These are phyloP conservation scores for Alternaria burnsii DNA, from an alignment of 2,329 filamentous ascomycete species.

Conservation along the genomic window DNA sequence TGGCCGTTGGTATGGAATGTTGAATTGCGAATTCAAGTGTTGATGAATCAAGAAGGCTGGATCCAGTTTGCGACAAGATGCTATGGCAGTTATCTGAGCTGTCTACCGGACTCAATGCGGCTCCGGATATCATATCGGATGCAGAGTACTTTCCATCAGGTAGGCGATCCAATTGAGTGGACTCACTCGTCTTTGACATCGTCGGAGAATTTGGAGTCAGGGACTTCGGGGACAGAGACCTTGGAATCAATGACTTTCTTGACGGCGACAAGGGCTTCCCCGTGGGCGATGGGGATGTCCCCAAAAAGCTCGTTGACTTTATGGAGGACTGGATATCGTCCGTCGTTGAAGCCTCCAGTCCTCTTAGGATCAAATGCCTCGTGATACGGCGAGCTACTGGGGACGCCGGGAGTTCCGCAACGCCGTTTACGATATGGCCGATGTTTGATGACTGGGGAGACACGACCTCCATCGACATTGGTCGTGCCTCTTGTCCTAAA, in stretches of 20 bases:
- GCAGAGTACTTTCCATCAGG: background rate
- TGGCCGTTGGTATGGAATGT: slow-evolving; percentile 42
- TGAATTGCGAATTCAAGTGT: slow-evolving; percentile 42
- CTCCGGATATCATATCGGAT: background rate
- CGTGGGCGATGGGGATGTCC: background rate
- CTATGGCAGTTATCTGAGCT: slow-evolving; percentile 26
- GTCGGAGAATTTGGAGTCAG: background rate
- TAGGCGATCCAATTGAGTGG: slow-evolving; percentile 1
- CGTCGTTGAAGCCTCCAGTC: slow-evolving; percentile 38
- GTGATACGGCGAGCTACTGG: slow-evolving; percentile 46
- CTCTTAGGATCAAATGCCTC: slow-evolving; percentile 41
- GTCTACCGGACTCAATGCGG: slow-evolving; percentile 2
- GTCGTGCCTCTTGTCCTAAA: slow-evolving; percentile 5
- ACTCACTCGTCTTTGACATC: slow-evolving; percentile 1
- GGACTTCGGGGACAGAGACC: background rate
- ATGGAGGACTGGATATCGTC: slow-evolving; percentile 30
- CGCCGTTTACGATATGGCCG: background rate
- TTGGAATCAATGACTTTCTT: background rate
- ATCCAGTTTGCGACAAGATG: slow-evolving; percentile 36
- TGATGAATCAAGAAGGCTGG: slow-evolving; percentile 42
- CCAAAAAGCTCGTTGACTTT: slow-evolving; percentile 1
- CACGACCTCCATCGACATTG: slow-evolving; percentile 16
- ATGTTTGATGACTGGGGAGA: slow-evolving; percentile 14
- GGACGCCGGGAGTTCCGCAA: slow-evolving; percentile 43
- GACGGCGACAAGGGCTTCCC: background rate